These are phyloP conservation scores for Gossypium sturtianum DNA, from an alignment of 345 rosid species.

Conservation along the genomic window DNA sequence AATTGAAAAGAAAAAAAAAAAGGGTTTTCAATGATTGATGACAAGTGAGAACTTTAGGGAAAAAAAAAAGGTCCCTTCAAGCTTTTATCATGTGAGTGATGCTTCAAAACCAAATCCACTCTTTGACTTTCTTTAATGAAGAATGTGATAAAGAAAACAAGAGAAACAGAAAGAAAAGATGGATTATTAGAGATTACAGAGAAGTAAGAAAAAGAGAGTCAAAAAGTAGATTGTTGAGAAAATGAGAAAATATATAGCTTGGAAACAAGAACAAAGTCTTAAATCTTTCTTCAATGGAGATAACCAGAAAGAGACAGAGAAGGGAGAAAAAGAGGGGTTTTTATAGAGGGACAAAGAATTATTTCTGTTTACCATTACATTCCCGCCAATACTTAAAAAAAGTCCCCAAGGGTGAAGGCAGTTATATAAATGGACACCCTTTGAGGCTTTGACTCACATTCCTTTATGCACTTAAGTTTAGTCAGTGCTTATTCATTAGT, in stretches of 20 bases:
- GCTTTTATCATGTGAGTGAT: neutral
- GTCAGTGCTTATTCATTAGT: too few species aligned
- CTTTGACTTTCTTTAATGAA: neutral
- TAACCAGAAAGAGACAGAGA: neutral
- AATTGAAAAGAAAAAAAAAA: neutral
- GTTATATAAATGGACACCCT: neutral
- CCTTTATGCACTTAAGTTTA: too few species aligned
- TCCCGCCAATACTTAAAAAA: neutral
- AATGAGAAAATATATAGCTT: neutral
- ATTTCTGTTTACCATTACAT: neutral
- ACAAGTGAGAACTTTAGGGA: neutral
- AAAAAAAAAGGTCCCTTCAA: neutral
- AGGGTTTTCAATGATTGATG: neutral
- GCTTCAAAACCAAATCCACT: neutral
- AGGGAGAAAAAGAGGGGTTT: neutral
- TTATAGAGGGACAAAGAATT: neutral
- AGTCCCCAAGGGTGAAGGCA: neutral
- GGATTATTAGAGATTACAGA: neutral
- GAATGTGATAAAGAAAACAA: neutral
- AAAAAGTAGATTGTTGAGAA: neutral
- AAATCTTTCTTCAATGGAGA: neutral
- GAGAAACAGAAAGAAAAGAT: neutral
- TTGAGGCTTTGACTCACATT: too few species aligned
- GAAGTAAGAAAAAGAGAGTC: neutral
- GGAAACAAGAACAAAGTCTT: too few species aligned